Base-by-base conservation (phyloP, 2,329 filamentous ascomycete genomes). In the Cryoendolithus antarcticus region DNA sequence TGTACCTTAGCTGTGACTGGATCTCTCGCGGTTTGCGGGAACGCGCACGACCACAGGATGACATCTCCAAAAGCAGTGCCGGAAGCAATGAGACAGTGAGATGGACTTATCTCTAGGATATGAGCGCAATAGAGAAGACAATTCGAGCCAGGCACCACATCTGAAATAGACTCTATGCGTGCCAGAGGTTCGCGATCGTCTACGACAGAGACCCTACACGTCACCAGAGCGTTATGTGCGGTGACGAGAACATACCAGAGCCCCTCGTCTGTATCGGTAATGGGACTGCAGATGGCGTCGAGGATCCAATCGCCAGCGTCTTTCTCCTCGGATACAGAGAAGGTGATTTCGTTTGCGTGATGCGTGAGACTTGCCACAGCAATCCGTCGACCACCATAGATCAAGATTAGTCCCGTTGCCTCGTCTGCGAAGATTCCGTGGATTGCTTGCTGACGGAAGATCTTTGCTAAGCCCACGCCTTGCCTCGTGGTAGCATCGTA, bases 51-150 rank as follows among this genome's bases (percentile, higher is more conserved):
- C 91, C 91, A 96, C 10, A 93, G 74, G 30, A 95, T 69, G 28
- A 98, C 82, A 59, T 96, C 86, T 3, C 91, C 91, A 61, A 96
- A 96, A 1, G 89, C 86, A 0, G 91, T 96, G 1, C 91, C 91
- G 3, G 83, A 83, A 4, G 86, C 85, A 37, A 95, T 74, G 12
- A 95, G 69, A 34, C 93, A 66, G 37, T 68, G 66, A 32, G 67
- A 65, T 4, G 59, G 39, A 5, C 70, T 69, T 6, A 77, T 61
- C 71, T 80, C 84, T 30, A 70, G 62, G 11, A 93, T 60, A 52
- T 83, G 75, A 4, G 86, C 89, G 10, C 86, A 84, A 60, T 93
- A 98, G 6, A 98, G 70, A 39, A 93, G 86, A 2, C 86, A 89
- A 32, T 83, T 74, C 5, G 88, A 82, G 10, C 79, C 78, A 4